Conservation (phyloP, 2,329 filamentous ascomycete genomes). For the Penicillium fuscoglaucum region DNA sequence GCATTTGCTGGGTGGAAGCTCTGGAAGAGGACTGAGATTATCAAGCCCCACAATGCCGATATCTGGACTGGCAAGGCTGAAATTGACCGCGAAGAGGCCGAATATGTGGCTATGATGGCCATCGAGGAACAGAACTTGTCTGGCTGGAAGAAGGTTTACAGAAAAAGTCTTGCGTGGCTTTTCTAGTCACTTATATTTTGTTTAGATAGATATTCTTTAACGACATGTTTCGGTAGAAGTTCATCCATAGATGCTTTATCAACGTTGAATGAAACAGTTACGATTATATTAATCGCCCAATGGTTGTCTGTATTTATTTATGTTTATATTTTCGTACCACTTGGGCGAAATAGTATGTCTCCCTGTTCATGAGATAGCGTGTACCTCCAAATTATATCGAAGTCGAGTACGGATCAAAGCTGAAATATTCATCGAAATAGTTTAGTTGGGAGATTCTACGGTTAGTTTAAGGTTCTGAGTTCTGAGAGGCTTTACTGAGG, state of each 20-base stretch:
- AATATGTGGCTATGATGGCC: constrained; percentile 4
- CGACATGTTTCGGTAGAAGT: not conserved
- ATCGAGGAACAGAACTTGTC: constrained; percentile 11
- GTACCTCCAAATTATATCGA: not conserved
- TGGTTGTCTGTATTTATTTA: not conserved
- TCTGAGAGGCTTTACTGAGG: no score
- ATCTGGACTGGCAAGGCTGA: constrained; percentile 69
- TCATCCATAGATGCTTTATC: not conserved
- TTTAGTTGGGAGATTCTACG: no score
- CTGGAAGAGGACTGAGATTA: constrained; percentile 52
- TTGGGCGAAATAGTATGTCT: no score
- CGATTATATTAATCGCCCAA: not conserved
- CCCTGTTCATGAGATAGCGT: not conserved
- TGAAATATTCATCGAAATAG: no score
- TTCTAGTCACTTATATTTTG: not conserved
- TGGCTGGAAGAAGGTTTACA: constrained; percentile 11
- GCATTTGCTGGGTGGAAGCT: constrained; percentile 68
- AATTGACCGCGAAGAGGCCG: constrained; percentile 65
- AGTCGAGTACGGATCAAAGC: no score
- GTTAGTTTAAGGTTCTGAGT: no score
- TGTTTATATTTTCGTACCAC: not conserved
- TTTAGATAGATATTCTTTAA: not conserved
- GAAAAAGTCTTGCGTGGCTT: constrained; percentile 4
- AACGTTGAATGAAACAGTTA: not conserved
- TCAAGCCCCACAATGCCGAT: constrained; percentile 61